Evolutionary conservation across 1,284 basidiomycete species (phyloP).

Genomic region (Tilletiaria anomala): DNA sequence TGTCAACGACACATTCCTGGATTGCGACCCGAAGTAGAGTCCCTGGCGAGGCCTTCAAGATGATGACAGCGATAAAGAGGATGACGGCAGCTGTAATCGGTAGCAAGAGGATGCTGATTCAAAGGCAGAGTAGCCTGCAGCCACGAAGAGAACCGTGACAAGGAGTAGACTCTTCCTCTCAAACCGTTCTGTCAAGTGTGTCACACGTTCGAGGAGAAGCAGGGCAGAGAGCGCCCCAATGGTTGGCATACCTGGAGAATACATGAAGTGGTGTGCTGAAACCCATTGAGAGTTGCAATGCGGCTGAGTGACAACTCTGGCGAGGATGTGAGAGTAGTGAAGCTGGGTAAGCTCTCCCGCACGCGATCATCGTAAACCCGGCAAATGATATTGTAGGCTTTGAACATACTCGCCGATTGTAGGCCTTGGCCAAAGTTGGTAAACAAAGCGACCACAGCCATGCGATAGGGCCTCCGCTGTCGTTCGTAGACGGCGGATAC

Average conservation of each 20-base stretch:
- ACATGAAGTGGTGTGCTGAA: neutral
- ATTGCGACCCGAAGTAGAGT: slow-evolving; percentile 24
- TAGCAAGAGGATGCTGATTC: slow-evolving; percentile 11
- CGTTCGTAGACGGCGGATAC: too few species aligned
- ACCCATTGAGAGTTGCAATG: neutral
- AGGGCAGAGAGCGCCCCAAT: slow-evolving; percentile 6
- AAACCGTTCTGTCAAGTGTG: slow-evolving; percentile 15
- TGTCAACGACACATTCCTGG: slow-evolving; percentile 34
- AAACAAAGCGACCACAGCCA: slow-evolving; percentile 28
- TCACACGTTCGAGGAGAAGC: slow-evolving; percentile 17
- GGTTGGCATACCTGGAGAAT: neutral
- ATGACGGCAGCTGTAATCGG: slow-evolving; percentile 14
- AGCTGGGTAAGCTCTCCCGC: slow-evolving; percentile 7
- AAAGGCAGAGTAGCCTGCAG: slow-evolving; percentile 16
- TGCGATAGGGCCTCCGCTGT: slow-evolving; percentile 12
- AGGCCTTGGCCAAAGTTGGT: slow-evolving; percentile 23
- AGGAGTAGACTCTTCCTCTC: slow-evolving; percentile 25
- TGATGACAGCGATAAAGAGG: slow-evolving; percentile 18
- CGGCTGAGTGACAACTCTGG: neutral
- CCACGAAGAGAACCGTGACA: slow-evolving; percentile 15
- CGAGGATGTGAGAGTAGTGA: slow-evolving; percentile 4
- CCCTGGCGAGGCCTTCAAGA: slow-evolving; percentile 24
- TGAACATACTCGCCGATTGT: slow-evolving; percentile 28
- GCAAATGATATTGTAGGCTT: slow-evolving; percentile 30
- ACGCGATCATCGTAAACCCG: slow-evolving; percentile 18